Percentiles rank a stretch among this genome's conserved stretches.
phyloP scores from a whole-genome alignment of 495 filamentous ascomycete genomes.

The Neohortaea acidophila region DNA sequence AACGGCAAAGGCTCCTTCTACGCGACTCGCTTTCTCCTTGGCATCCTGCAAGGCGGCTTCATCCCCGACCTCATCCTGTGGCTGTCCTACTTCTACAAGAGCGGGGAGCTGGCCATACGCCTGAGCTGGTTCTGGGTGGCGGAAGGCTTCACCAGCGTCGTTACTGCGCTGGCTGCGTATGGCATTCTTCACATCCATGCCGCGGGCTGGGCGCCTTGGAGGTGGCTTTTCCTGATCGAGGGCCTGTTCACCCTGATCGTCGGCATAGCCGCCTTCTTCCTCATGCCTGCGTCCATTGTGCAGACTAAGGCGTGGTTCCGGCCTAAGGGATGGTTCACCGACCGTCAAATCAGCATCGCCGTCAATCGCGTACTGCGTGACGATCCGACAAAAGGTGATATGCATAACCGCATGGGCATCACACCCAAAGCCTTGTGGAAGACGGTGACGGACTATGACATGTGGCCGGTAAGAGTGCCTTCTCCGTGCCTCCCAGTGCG shows the following conservation, averaged over 20 bases:
- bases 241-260: conserved; percentile 38
- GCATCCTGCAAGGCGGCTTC: conserved; percentile 32
- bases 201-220: conserved; percentile 35
- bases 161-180: conserved; percentile 33
- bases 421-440: conserved; percentile 33
- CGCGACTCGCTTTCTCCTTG: conserved; percentile 30
- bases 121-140: conserved; percentile 38
- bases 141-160: conserved; percentile 30
- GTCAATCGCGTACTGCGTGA: conserved; percentile 50
- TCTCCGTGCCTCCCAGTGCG: no score
- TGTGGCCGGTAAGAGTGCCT: no score
- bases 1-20: conserved; percentile 27
- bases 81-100: conserved; percentile 38
- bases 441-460: conserved; percentile 37
- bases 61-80: conserved; percentile 33
- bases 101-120: conserved; percentile 34
- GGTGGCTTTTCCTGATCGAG: conserved; percentile 38
- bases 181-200: conserved; percentile 39
- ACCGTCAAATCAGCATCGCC: conserved; percentile 42
- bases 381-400: conserved; percentile 48
- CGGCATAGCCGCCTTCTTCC: conserved; percentile 35
- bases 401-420: conserved; percentile 46
- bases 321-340: conserved; percentile 45
- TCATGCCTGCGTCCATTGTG: conserved; percentile 42
- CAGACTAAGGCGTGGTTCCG: no score